phyloP scores from a whole-genome alignment of 441 rosid genomes.

The Pelargonium australe region DNA sequence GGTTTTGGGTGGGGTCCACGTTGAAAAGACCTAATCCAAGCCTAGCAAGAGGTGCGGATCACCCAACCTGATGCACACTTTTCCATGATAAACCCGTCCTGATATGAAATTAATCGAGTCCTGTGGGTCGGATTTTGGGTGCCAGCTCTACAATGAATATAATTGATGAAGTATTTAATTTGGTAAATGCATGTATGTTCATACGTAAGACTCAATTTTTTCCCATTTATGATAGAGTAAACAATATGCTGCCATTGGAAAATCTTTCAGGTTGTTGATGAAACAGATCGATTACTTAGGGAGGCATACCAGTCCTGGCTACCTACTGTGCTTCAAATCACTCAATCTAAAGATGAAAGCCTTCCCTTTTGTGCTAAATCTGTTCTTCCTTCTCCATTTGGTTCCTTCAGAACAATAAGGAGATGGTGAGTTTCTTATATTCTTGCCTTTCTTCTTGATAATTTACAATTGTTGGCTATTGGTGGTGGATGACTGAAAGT shows the following conservation, averaged over 20 bases:
- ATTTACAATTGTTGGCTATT: neutral
- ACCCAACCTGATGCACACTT: no score
- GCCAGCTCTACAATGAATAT: no score
- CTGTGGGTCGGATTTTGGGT: no score
- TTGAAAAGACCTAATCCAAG: no score
- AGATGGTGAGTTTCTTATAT: conserved; percentile 54
- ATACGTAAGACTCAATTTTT: neutral
- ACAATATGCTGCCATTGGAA: conserved; percentile 20
- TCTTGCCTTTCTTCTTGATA: neutral
- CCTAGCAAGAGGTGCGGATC: no score
- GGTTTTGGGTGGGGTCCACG: no score
- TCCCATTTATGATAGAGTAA: conserved; percentile 7
- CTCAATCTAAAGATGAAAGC: conserved; percentile 36
- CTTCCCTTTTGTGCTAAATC: conserved; percentile 27
- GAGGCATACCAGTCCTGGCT: conserved; percentile 97
- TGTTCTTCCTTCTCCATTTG: conserved; percentile 40
- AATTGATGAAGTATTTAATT: neutral
- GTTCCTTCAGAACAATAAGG: conserved; percentile 60
- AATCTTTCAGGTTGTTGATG: conserved; percentile 78
- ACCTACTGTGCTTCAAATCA: conserved; percentile 71
- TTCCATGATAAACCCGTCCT: no score
- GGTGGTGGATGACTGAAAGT: neutral
- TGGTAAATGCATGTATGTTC: neutral
- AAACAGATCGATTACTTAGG: conserved; percentile 87
- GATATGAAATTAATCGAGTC: no score